Base-by-base conservation (phyloP, 371 early-diverging fungal species). In the Polyrhizophydium stewartii region DNA sequence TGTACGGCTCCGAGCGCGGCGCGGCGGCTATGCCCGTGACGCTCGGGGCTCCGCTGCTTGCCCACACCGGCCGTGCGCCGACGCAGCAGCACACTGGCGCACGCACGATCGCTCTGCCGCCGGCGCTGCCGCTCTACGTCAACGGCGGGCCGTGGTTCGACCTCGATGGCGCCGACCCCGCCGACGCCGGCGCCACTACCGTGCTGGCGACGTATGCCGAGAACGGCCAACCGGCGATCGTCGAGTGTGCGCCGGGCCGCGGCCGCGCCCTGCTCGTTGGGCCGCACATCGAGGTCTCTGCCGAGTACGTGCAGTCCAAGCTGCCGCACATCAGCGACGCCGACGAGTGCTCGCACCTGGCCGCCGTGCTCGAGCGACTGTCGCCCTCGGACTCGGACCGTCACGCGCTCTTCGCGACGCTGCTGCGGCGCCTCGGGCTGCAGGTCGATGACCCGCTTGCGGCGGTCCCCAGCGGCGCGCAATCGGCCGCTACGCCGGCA, bases 1-100 rank as follows among this genome's bases (percentile, higher is more conserved):
- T 81, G 30, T 93, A 96, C 68, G 85, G 87, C 47, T 81, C 81
- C 25, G 93, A 94, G 62, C 70, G 67, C 35, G 92, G 92, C 3
- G 90, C 90, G 0, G 66, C 81, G n/a, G 85, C 87, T 1, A 81
- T 85, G 1, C 57, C 69, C 35, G 75, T 87, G 16, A 38, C 47
- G 1, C 55, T 83, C 13, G 66, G 74, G 25, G n/a, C n/a, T n/a
- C n/a, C n/a, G n/a, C n/a, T n/a, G n/a, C n/a, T n/a, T n/a, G n/a
- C n/a, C n/a, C n/a, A n/a, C n/a, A n/a, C n/a, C n/a, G n/a, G n/a
- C n/a, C n/a, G n/a, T n/a, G n/a, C n/a, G n/a, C n/a, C n/a, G n/a
- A n/a, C n/a, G n/a, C n/a, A n/a, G 37, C 21, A 58, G 49, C 40
- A 25, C 10, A 9, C 25, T 10, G 52, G 30, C 49, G 45, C 16